These are phyloP conservation scores for Lactifluus hygrophoroides DNA, from an alignment of 768 basidiomycete species.

Conservation along the genomic window DNA sequence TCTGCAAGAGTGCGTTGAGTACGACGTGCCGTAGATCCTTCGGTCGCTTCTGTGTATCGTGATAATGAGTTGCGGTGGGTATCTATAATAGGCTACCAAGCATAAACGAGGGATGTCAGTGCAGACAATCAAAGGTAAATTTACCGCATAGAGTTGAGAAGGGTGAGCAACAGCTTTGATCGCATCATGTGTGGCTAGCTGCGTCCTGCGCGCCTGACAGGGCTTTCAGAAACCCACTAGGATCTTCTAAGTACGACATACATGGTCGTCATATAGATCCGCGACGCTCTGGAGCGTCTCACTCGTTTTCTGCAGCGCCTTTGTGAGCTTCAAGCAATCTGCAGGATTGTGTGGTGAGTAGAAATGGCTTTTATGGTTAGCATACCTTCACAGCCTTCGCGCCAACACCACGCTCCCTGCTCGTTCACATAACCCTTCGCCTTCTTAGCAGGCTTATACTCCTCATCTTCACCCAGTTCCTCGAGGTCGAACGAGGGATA, in stretches of 20 bases:
- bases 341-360: neutral
- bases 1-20: neutral
- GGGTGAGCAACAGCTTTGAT: conserved; percentile 75
- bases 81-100: conserved; percentile 53
- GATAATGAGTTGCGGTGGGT: conserved; percentile 64
- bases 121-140: conserved; percentile 1
- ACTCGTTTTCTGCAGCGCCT: conserved; percentile 65
- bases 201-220: conserved; percentile 61
- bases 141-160: conserved; percentile 57
- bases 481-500: conserved; percentile 43
- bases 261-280: conserved; percentile 73
- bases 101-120: neutral
- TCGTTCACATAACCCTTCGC: conserved; percentile 55
- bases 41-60: conserved; percentile 50
- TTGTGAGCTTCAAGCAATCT: conserved; percentile 76
- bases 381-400: conserved; percentile 63
- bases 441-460: conserved; percentile 23
- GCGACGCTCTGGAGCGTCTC: conserved; percentile 69
- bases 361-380: neutral
- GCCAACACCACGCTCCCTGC: conserved; percentile 84
- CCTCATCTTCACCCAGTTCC: conserved; percentile 24
- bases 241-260: conserved; percentile 27
- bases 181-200: conserved; percentile 65
- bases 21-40: conserved; percentile 29
- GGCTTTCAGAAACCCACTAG: conserved; percentile 5